These are phyloP conservation scores for Glycine tomentella DNA, from an alignment of 306 rosid species.

Conservation along the genomic window DNA sequence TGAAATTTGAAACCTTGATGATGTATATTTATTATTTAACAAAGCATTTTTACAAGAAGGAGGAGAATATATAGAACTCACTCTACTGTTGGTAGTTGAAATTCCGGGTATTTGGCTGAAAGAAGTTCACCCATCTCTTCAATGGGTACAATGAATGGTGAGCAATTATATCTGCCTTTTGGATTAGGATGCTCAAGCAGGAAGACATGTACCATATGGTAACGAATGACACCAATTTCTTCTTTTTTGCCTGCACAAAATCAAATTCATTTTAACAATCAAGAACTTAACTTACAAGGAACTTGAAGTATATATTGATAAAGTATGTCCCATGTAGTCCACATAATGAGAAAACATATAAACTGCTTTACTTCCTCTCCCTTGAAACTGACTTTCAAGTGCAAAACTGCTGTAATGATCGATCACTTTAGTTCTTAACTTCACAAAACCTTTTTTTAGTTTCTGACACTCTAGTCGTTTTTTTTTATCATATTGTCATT, in stretches of 20 bases:
- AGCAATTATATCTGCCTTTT: conserved; percentile 68
- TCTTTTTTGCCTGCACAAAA: conserved; percentile 49
- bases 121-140: conserved; percentile 50
- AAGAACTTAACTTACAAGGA: not conserved
- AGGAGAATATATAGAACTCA: conserved; percentile 52
- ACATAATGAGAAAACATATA: too few species aligned
- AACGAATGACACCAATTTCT: conserved; percentile 42
- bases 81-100: conserved; percentile 59
- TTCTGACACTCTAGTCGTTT: too few species aligned
- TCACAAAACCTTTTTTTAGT: too few species aligned
- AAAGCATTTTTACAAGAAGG: not conserved
- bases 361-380: too few species aligned
- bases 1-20: not conserved
- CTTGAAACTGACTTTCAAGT: too few species aligned
- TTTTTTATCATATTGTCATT: too few species aligned
- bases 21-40: not conserved
- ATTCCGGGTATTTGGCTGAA: conserved; percentile 57
- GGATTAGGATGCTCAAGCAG: conserved; percentile 62
- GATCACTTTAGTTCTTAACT: too few species aligned
- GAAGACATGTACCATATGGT: conserved; percentile 63
- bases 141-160: conserved; percentile 46
- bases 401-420: too few species aligned
- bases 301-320: not conserved
- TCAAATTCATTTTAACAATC: conserved; percentile 8
- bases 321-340: too few species aligned